Base-by-base conservation (phyloP, 257 asterid species). In the Solanum habrochaites region DNA sequence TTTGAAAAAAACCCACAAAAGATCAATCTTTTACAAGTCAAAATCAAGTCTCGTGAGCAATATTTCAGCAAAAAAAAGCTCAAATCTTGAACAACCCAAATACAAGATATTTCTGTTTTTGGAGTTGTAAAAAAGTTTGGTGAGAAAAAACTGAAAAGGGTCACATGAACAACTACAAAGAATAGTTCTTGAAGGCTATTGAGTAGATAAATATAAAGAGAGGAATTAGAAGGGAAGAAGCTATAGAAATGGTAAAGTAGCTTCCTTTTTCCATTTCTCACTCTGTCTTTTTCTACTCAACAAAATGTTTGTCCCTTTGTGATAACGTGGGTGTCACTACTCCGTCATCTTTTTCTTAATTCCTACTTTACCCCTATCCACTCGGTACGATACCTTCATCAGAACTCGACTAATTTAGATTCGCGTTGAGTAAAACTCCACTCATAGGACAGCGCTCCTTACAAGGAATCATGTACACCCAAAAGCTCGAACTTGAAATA, bases 221-320 rank as follows among this genome's bases (percentile, higher is more conserved):
- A 20, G 91, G 90, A 94, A 93, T 78, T 42, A 77, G 62, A 86
- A 47, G 81, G 86, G 97, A 94, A 94, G 87, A 40, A 16, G n/a
- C 87, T 87, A 91, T 84, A 66, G 87, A 83, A 89, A 89, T 87
- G 87, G 87, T 75, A 31, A 40, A 90, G 85, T 74, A 90, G 87
- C 73, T 83, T 85, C 71, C 83, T 72, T 75, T 66, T 9, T 15
- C 35, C 27, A 64, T 82, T 40, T 64, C 84, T 88, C 32, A 23
- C 35, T 77, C 39, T n/a, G 40, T 29, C 39, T 45, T 20, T 62
- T 62, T 62, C 47, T 64, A 15, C 74, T 73, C 85, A 91, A 92
- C 93, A 91, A 83, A 29, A 21, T n/a, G 88, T n/a, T 88, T 85
- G 82, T 66, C 85, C 85, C 39, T 85, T 9, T 67, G 10, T 27